phyloP scores from a whole-genome alignment of 129 eudicot genomes.

The Oenanthe sinensis region DNA sequence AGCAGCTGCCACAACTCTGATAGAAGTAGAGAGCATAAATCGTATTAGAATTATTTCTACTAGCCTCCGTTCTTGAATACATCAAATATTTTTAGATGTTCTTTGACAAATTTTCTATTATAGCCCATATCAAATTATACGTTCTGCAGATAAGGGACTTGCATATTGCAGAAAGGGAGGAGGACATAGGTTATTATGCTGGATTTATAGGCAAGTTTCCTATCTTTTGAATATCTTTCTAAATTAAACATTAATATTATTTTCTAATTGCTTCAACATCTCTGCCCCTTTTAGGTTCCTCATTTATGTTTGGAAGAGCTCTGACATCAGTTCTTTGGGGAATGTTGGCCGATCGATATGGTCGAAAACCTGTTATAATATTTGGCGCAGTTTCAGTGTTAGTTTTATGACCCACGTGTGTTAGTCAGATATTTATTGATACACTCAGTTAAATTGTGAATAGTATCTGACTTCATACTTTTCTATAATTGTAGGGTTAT shows the following conservation, averaged over 20 bases:
- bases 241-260: neutral
- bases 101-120: neutral
- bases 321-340: conserved; percentile 55
- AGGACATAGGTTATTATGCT: conserved; percentile 51
- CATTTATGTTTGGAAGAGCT: conserved; percentile 56
- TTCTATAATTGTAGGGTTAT: conserved; percentile 23
- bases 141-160: conserved; percentile 40
- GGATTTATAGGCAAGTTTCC: conserved; percentile 39
- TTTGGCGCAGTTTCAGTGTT: conserved; percentile 39
- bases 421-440: conserved; percentile 1
- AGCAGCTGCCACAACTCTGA: neutral
- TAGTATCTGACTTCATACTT: neutral
- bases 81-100: neutral
- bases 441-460: neutral
- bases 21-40: neutral
- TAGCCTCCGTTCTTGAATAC: neutral
- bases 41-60: neutral
- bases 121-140: neutral
- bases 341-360: conserved; percentile 43
- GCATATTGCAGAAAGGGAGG: conserved; percentile 42
- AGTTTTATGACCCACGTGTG: conserved; percentile 11
- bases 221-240: neutral
- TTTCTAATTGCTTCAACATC: neutral
- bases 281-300: conserved; percentile 30
- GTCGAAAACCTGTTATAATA: conserved; percentile 49